A percentile compares a stretch with the other conserved stretches of the same genome.
Evolutionary conservation across 164 flowering plant genomes (phyloP).

Genomic region (Tetracentron sinense): DNA sequence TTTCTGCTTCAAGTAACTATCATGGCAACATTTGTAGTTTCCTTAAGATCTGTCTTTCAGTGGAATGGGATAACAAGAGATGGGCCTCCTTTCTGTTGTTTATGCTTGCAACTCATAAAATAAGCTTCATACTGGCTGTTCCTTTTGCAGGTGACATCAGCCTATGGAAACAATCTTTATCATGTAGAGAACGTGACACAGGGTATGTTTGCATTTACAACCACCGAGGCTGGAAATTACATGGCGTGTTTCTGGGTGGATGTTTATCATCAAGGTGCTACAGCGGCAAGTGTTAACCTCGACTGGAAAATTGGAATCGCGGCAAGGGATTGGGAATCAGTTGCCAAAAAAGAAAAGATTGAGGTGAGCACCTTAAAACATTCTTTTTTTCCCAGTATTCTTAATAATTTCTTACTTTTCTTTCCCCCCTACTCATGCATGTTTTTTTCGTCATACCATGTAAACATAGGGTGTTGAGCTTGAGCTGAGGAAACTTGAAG

Average conservation of each 20-base stretch:
- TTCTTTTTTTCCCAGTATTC: neutral
- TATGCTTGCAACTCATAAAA: neutral
- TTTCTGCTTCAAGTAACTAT: no score
- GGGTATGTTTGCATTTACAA: slow-evolving; percentile 85
- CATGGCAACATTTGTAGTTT: no score
- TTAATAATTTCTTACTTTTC: neutral
- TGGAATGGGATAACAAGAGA: neutral
- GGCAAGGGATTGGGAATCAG: slow-evolving; percentile 95
- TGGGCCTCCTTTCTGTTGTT: neutral
- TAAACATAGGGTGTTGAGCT: slow-evolving; percentile 95
- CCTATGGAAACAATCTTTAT: slow-evolving; percentile 72
- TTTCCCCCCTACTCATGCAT: neutral
- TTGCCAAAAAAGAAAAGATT: slow-evolving; percentile 83
- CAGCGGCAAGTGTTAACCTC: slow-evolving; percentile 55
- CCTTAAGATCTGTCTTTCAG: neutral
- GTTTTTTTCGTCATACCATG: neutral
- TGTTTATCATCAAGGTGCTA: slow-evolving; percentile 28
- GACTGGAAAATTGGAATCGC: slow-evolving; percentile 96
- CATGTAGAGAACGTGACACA: slow-evolving; percentile 55
- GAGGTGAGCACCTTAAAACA: slow-evolving; percentile 42
- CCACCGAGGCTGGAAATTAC: slow-evolving; percentile 78
- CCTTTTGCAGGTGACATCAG: slow-evolving; percentile 76
- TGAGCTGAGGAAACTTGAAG: slow-evolving; percentile 92
- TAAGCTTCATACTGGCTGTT: neutral
- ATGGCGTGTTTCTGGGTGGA: slow-evolving; percentile 76